Percentiles rank a stretch among this genome's conserved stretches.
Conservation (phyloP, 2,329 filamentous ascomycete genomes). For the Fusarium keratoplasticum region DNA sequence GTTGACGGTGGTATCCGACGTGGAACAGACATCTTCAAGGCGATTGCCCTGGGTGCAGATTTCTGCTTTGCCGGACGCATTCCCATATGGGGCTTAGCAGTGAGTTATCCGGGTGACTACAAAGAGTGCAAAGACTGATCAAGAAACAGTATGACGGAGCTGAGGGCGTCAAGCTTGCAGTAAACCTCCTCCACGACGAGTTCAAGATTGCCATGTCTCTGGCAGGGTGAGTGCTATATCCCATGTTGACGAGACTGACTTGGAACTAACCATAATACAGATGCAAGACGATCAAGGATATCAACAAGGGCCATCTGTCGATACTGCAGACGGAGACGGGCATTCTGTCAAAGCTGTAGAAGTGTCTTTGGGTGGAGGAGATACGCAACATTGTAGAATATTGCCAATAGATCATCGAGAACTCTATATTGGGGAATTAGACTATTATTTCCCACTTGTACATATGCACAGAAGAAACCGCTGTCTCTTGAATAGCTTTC, state of each 20-base stretch:
- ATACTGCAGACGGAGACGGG: conserved; percentile 19
- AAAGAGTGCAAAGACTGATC: neutral
- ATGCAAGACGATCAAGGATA: conserved; percentile 19
- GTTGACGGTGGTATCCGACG: neutral
- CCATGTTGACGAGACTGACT: neutral
- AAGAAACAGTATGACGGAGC: neutral
- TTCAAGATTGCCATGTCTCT: neutral
- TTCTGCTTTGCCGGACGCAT: neutral
- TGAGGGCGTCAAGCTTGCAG: neutral
- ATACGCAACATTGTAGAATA: neutral
- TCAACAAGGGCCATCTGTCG: conserved; percentile 21
- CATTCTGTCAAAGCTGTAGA: conserved; percentile 23
- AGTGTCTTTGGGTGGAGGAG: neutral
- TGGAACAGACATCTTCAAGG: neutral
- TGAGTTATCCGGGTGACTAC: neutral
- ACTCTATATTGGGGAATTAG: neutral
- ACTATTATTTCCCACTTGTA: neutral
- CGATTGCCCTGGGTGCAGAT: neutral
- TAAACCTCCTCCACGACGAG: neutral
- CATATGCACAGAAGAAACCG: no score
- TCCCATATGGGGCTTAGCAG: neutral
- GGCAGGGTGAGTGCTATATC: neutral
- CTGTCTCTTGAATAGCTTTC: neutral
- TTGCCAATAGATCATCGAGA: neutral
- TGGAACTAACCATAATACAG: neutral